Evolutionary conservation across 768 basidiomycete genomes (phyloP).

Genomic region (Russula foetens): DNA sequence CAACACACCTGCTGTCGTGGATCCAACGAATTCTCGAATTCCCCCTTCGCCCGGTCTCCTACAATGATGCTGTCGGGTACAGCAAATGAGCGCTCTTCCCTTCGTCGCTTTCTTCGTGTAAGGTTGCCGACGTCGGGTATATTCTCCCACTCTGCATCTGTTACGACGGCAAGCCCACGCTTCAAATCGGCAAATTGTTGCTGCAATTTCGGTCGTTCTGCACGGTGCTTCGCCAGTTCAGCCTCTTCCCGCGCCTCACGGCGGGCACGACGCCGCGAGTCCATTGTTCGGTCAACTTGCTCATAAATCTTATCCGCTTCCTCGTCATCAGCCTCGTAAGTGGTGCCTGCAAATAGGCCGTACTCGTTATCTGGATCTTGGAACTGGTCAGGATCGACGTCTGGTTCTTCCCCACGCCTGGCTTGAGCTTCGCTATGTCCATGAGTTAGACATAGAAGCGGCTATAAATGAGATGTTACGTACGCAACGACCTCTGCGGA

Average conservation of each 20-base stretch:
- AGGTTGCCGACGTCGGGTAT: constrained; percentile 96
- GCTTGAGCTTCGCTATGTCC: constrained; percentile 73
- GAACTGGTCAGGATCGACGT: constrained; percentile 84
- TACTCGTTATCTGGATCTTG: constrained; percentile 98
- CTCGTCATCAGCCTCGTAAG: constrained; percentile 95
- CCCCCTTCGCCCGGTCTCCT: constrained; percentile 66
- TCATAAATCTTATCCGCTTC: constrained; percentile 97
- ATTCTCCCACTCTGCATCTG: constrained; percentile 89
- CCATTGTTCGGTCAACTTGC: constrained; percentile 84
- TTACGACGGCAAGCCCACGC: constrained; percentile 75
- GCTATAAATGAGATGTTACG: constrained; percentile 25
- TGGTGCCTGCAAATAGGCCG: constrained; percentile 91
- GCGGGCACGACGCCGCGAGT: constrained; percentile 67
- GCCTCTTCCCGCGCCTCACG: constrained; percentile 72
- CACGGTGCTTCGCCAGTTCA: constrained; percentile 68
- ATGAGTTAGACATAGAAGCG: constrained; percentile 4
- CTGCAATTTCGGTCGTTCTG: constrained; percentile 90
- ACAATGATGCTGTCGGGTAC: constrained; percentile 92
- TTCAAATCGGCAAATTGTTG: constrained; percentile 95
- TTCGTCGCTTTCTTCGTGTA: constrained; percentile 82
- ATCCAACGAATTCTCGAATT: constrained; percentile 75
- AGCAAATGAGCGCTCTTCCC: constrained; percentile 79
- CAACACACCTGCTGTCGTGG: constrained; percentile 63
- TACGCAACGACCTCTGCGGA: constrained; percentile 87
- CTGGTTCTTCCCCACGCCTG: constrained; percentile 78